phyloP scores from a whole-genome alignment of 2,329 filamentous ascomycete genomes.

The Aspergillus sergii region DNA sequence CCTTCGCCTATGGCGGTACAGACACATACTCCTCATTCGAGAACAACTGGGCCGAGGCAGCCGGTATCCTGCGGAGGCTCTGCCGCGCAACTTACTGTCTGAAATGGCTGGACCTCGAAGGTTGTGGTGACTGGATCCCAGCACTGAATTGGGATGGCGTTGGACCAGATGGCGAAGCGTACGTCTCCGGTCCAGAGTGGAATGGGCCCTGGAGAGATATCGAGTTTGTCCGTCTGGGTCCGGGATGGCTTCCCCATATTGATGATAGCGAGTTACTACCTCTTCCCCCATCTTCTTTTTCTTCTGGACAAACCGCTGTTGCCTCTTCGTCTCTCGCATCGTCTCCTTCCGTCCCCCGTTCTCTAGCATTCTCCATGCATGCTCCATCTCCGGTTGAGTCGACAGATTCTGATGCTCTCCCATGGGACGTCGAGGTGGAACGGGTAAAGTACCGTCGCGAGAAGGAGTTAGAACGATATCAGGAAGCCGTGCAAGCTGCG shows the following conservation, averaged over 20 bases:
- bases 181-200: slow-evolving; percentile 46
- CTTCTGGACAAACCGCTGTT: not conserved
- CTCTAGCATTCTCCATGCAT: slow-evolving; percentile 27
- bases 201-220: slow-evolving; percentile 50
- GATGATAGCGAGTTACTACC: slow-evolving; percentile 16
- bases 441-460: slow-evolving; percentile 32
- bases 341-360: slow-evolving; percentile 8
- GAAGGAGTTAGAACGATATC: slow-evolving; percentile 36
- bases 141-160: slow-evolving; percentile 51
- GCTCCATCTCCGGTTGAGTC: slow-evolving; percentile 13
- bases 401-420: slow-evolving; percentile 16
- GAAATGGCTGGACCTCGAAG: slow-evolving; percentile 64
- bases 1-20: slow-evolving; percentile 53
- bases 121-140: slow-evolving; percentile 58
- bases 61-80: slow-evolving; percentile 58
- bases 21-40: slow-evolving; percentile 57
- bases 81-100: slow-evolving; percentile 60
- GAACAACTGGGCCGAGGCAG: slow-evolving; percentile 59
- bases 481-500: slow-evolving; percentile 29
- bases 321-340: not conserved
- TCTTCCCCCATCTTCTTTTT: not conserved
- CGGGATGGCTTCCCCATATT: slow-evolving; percentile 42
- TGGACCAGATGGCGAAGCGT: slow-evolving; percentile 30
- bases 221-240: slow-evolving; percentile 44
- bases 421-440: slow-evolving; percentile 38